Percentiles rank a stretch among this genome's conserved stretches.
phyloP scores from a whole-genome alignment of 2,329 filamentous ascomycete genomes.

The Aspergillus aculeatinus region DNA sequence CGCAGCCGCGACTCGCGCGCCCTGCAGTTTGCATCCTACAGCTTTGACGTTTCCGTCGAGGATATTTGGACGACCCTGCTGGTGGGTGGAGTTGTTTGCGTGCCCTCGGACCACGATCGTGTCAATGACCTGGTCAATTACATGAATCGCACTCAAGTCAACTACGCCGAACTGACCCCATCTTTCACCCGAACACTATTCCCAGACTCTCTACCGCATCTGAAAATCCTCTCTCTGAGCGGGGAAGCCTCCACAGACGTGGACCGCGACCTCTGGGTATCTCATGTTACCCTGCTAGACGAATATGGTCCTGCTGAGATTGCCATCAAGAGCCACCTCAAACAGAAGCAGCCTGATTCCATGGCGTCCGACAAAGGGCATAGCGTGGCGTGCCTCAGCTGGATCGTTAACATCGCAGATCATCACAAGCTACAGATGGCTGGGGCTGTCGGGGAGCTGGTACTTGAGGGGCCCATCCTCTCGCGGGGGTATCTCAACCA shows the following conservation, averaged over 20 bases:
- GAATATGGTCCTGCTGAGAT: constrained; percentile 41
- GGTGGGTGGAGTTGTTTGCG: no score
- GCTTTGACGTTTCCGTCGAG: no score
- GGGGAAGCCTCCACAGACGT: constrained; percentile 34
- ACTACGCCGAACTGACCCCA: no score
- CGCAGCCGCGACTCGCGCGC: no score
- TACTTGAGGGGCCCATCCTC: constrained; percentile 23
- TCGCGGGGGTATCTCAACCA: constrained; percentile 26
- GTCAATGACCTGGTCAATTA: no score
- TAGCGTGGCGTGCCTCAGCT: constrained; percentile 22
- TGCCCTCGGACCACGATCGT: no score
- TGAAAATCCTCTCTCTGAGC: constrained; percentile 25
- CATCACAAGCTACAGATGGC: constrained; percentile 37
- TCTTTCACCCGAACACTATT: neutral
- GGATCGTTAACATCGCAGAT: constrained; percentile 37
- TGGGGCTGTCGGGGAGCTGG: constrained; percentile 41
- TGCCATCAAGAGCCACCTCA: neutral
- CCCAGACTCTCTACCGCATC: neutral
- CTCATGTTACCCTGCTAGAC: constrained; percentile 19
- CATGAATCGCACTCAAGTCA: no score
- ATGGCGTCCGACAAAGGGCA: constrained; percentile 24
- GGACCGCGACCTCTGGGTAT: constrained; percentile 3
- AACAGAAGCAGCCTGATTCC: no score
- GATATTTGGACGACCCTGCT: no score
- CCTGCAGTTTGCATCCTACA: no score